phyloP scores from a whole-genome alignment of 2,329 filamentous ascomycete species.

The Penicillium sp. region DNA sequence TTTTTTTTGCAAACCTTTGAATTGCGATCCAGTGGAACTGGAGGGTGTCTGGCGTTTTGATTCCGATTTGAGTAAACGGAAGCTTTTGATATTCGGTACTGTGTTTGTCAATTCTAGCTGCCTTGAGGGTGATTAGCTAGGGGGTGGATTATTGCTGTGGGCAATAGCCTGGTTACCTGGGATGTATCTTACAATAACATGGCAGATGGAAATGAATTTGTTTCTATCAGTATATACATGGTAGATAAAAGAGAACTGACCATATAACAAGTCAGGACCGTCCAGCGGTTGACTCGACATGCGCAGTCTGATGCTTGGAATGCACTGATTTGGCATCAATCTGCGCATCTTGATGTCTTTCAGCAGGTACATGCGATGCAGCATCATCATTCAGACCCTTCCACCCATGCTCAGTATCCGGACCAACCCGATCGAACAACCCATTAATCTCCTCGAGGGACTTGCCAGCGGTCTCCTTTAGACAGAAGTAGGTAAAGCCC shows the following conservation, averaged over 20 bases:
- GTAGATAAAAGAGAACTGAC: neutral
- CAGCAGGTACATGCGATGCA: neutral
- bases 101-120: conserved; percentile 1
- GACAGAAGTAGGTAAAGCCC: conserved; percentile 54
- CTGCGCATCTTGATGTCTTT: neutral
- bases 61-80: conserved; percentile 2
- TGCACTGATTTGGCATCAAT: conserved; percentile 1
- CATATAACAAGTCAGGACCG: conserved; percentile 11
- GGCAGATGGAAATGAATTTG: conserved; percentile 4
- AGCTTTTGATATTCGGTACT: neutral
- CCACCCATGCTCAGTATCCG: conserved; percentile 17
- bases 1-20: neutral
- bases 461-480: conserved; percentile 57
- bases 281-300: conserved; percentile 17
- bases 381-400: conserved; percentile 3
- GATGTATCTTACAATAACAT: conserved; percentile 7
- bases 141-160: neutral
- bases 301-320: conserved; percentile 8
- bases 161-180: neutral
- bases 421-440: conserved; percentile 48
- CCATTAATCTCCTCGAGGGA: conserved; percentile 58
- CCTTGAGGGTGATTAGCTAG: conserved; percentile 1
- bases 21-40: conserved; percentile 18
- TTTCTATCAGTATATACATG: neutral
- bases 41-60: conserved; percentile 19